Conservation (phyloP, 495 filamentous ascomycete species). For the Parathielavia appendiculata region DNA sequence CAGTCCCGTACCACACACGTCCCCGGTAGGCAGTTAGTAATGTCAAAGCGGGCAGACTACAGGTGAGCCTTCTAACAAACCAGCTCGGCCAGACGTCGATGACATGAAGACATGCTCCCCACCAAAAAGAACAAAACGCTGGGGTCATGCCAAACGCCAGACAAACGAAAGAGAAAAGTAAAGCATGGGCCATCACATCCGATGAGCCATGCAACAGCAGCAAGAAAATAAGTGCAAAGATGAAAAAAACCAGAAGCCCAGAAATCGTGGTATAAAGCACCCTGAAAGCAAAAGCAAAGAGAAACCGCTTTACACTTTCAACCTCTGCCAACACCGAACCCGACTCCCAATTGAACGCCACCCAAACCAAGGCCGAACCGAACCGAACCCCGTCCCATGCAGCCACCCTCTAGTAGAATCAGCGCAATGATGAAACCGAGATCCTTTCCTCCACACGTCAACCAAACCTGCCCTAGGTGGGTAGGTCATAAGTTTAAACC, state of each 20-base stretch:
- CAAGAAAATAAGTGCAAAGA: neutral
- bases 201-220: neutral
- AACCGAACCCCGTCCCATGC: neutral
- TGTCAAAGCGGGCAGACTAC: too few species aligned
- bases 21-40: too few species aligned
- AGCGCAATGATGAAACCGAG: too few species aligned
- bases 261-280: too few species aligned
- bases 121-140: too few species aligned
- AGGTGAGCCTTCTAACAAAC: too few species aligned
- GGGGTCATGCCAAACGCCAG: too few species aligned
- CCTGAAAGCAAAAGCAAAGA: neutral
- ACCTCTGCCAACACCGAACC: neutral
- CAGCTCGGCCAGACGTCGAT: too few species aligned
- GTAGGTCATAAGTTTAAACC: conserved; percentile 24
- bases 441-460: neutral
- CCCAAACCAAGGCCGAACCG: neutral
- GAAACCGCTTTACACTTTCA: conserved; percentile 8
- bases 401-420: neutral
- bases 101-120: too few species aligned
- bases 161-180: neutral
- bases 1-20: too few species aligned
- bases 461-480: neutral
- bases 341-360: neutral
- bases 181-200: neutral
- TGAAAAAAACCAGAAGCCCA: neutral